These are phyloP conservation scores for Ceratocystis diversiconidia DNA, from an alignment of 2,329 filamentous ascomycete species.

Conservation along the genomic window DNA sequence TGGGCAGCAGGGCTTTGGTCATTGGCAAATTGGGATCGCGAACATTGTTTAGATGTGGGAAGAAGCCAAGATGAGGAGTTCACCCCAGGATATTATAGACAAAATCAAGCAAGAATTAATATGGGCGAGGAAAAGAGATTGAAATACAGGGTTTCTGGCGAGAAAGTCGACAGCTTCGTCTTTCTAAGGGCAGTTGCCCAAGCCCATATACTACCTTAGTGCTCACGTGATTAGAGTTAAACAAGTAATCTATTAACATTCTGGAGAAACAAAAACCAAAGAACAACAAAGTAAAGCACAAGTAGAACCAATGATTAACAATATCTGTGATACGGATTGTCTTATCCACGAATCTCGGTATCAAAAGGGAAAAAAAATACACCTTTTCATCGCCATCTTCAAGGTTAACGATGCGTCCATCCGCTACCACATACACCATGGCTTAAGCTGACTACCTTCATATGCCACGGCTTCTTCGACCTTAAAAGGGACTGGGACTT, in stretches of 20 bases:
- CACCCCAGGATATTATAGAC: neutral
- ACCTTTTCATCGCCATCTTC: neutral
- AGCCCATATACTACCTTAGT: neutral
- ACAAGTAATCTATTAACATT: neutral
- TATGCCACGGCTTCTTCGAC: slow-evolving; percentile 4
- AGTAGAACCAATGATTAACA: neutral
- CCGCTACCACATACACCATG: slow-evolving; percentile 12
- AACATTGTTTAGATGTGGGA: neutral
- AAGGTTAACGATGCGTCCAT: neutral
- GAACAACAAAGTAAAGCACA: neutral
- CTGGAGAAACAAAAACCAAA: neutral
- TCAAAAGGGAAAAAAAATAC: too few relatives aligned
- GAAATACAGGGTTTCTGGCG: neutral
- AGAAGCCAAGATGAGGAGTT: neutral
- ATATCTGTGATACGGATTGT: neutral
- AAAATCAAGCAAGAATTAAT: neutral
- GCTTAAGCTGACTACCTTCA: slow-evolving; percentile 1
- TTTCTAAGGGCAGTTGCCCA: neutral
- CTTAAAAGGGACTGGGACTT: slow-evolving; percentile 13
- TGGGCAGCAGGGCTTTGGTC: neutral
- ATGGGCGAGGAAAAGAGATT: neutral
- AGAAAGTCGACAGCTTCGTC: neutral
- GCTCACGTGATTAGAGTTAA: neutral
- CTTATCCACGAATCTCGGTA: neutral
- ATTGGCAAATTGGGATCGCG: neutral